Conservation (phyloP, 2,329 filamentous ascomycete species). For the Colletotrichum gigasporum region DNA sequence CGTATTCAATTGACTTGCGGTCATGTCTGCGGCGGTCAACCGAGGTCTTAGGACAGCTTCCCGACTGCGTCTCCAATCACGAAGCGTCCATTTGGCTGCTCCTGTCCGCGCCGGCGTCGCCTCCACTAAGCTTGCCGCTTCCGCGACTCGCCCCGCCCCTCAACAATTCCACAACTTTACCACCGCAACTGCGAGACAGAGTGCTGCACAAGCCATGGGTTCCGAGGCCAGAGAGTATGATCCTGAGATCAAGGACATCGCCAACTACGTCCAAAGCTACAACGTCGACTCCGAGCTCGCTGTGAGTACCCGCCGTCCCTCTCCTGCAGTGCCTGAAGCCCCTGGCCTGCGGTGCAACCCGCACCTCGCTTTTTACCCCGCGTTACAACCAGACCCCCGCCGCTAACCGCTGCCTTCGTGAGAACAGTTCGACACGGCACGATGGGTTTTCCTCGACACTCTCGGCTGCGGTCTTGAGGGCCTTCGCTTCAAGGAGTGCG, state of each 20-base stretch:
- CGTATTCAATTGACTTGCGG: conserved; percentile 25
- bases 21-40: conserved; percentile 62
- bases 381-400: conserved; percentile 31
- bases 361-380: conserved; percentile 31
- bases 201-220: conserved; percentile 60
- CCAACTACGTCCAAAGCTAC: conserved; percentile 92
- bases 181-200: conserved; percentile 57
- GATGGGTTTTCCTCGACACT: conserved; percentile 96
- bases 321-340: neutral
- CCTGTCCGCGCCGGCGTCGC: conserved; percentile 47
- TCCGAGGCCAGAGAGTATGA: conserved; percentile 75
- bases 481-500: conserved; percentile 94
- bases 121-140: conserved; percentile 43
- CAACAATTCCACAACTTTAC: conserved; percentile 55
- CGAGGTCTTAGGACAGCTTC: conserved; percentile 64
- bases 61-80: conserved; percentile 59
- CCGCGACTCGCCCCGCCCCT: conserved; percentile 43
- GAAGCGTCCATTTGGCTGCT: conserved; percentile 46
- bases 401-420: conserved; percentile 38
- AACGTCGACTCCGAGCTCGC: conserved; percentile 91
- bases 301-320: conserved; percentile 63
- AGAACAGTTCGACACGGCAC: conserved; percentile 87
- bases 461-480: conserved; percentile 96
- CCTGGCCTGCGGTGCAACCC: neutral
- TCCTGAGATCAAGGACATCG: conserved; percentile 94